Evolutionary conservation across 306 rosid genomes (phyloP), one percentile per base, ranked within the genome.

Genomic region (Parietaria judaica): DNA sequence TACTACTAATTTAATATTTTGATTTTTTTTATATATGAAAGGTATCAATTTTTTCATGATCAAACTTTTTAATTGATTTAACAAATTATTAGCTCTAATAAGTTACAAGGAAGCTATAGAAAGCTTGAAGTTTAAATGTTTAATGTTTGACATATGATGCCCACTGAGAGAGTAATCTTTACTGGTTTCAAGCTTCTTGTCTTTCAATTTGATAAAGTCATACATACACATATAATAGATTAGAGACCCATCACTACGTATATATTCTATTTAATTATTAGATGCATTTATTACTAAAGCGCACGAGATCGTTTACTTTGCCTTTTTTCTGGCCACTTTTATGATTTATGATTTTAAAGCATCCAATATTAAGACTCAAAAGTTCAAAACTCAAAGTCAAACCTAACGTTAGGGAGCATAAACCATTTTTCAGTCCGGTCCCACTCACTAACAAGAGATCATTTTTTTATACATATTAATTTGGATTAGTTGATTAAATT

Each of bases 221-320:
- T 63, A 8, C 38, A 53, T 8, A 8, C 38, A 53, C 3, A 53
- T 53, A 63, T 39, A 50, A 50, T 63, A 63, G 51, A 57, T 49
- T 63, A 36, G 56, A 63, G 67, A 63, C 56, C 67, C 67, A 36
- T 63, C 57, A 63, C 58, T 51, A 63, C 37, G 56, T 16, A 63
- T 16, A 63, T 35, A 63, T 63, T 63, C 67, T 56, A 0, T 23
- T 23, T 23, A 35, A 49, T 63, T 31, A 63, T 63, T 50, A 63
- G 67, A 63, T 51, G 51, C 49, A 63, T 51, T 63, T 45, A 23
- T 23, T 23, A 51, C 37, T 35, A 63, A 48, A 51, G 46, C 14
- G 39, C 56, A 50, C n/a, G 10, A 63, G 52, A 63, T 34, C 67
- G 38, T 35, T 36, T 11, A 63, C 66, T 63, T 49, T 49, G 35